These are phyloP conservation scores for Endogone sp. DNA, from an alignment of 192 early-diverging fungal species.

Conservation along the genomic window DNA sequence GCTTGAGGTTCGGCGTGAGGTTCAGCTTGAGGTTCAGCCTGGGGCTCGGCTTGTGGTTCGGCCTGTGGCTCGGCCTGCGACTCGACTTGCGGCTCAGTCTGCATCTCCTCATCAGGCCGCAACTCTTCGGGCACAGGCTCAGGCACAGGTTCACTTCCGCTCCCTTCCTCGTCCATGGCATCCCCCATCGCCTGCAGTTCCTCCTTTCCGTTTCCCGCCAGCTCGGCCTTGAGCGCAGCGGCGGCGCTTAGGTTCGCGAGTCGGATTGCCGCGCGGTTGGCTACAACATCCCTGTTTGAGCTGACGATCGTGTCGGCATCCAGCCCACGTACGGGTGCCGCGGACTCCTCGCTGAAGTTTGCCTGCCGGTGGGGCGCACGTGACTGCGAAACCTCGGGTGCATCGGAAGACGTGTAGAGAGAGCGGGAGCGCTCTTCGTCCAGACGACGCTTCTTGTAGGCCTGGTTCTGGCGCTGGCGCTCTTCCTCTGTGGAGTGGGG, in stretches of 20 bases:
- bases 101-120: constrained; percentile 22
- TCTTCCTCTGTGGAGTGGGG: too few relatives aligned
- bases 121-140: not conserved
- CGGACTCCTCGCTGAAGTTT: constrained; percentile 29
- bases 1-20: too few relatives aligned
- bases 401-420: not conserved
- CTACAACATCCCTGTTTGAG: constrained; percentile 45
- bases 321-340: constrained; percentile 37
- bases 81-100: too few relatives aligned
- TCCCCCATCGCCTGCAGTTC: too few relatives aligned
- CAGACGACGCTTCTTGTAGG: constrained; percentile 19
- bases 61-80: too few relatives aligned
- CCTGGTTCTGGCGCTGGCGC: constrained; percentile 37
- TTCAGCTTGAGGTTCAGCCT: too few relatives aligned
- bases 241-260: constrained; percentile 54
- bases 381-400: not conserved
- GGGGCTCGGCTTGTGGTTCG: too few relatives aligned
- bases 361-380: not conserved
- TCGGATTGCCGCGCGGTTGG: constrained; percentile 25
- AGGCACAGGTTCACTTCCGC: too few relatives aligned
- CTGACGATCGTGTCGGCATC: too few relatives aligned
- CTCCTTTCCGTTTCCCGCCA: too few relatives aligned
- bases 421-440: not conserved
- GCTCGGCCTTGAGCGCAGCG: constrained; percentile 62
- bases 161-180: too few relatives aligned